Evolutionary conservation across 2,329 filamentous ascomycete species (phyloP), one percentile per base, ranked within the genome.

Genomic region (Myriosclerotinia scirpicola): DNA sequence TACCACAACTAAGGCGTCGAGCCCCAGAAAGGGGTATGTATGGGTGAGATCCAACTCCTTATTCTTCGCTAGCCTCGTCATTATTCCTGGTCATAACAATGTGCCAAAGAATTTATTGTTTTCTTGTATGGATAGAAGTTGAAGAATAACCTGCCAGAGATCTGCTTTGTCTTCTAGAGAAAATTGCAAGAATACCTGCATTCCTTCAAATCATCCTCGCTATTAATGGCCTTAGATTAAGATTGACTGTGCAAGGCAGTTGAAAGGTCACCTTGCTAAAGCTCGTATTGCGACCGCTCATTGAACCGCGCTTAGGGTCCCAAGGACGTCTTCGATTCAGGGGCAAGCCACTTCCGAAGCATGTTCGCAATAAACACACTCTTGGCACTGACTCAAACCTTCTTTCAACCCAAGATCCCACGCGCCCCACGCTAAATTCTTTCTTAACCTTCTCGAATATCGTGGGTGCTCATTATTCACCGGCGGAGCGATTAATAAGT

Each of bases 281-380:
- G 34, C 44, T 62, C 46, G 59, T 62, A 62, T 52, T 62, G 2
- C 52, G 59, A 26, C 34, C 20, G 58, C 15, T 61, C 14, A 52
- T 22, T 61, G 30, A 52, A 61, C 44, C 59, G 46, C 46, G n/a
- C 46, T 30, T 40, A 62, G 11, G 11, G 17, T 8, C 11, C 15
- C n/a, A 20, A 52, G 46, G 46, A 20, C 38, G 4, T 5, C 14
- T 7, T 53, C 14, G 9, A 17, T 26, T 30, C 34, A 40, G 48
- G 59, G 34, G 44, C 46, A 40, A 26, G 30, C n/a, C 22, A 54
- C 22, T 42, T 54, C 26, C 5, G 22, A 54, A 34, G 36, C 9
- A 50, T 50, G 12, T 44, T 12, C 14, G 30, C 20, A 14, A 60
- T 9, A 20, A 38, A 22, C 2, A 48, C 20, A 38, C 30, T 38